Evolutionary conservation across 2,329 filamentous ascomycete genomes (phyloP), one percentile per base, ranked within the genome.

Genomic region (Aspergillus fischeri): DNA sequence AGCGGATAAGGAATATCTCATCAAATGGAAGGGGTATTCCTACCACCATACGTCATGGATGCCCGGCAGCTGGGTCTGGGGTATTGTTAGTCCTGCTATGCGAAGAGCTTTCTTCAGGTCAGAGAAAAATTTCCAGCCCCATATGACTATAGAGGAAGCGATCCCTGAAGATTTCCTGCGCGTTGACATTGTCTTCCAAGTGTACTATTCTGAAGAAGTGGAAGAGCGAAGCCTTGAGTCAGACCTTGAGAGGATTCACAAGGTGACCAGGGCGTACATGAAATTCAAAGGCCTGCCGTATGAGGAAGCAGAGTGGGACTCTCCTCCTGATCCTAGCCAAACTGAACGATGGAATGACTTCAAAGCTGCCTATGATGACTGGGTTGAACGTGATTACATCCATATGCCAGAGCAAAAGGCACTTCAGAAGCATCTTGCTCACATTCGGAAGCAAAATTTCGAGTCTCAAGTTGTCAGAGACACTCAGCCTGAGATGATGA

Each of bases 211-310:
- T 5, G 83, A 83, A 62, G 78, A 84, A 44, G 78, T 84, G 5
- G 58, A 61, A 28, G 75, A 84, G 10, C 81, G 82, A 32, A 86
- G 83, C 27, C 85, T 89, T 63, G 84, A 87, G 52, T 81, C 88
- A 17, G 91, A 94, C 66, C 79, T 91, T 59, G 82, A 82, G 41
- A 85, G 89, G 4, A 86, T 93, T 44, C 81, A 83, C 35, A 83
- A 91, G 63, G 85, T 99, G 24, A 81, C 85, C 51, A 83, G 86
- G 65, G 87, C 91, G 0, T 83, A 88, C 51, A 89, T 96, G 75
- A 99, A 99, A 71, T 97, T 92, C 73, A 91, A 95, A 73, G 94
- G 94, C 11, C 82, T 99, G 7, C 83, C 87, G 4, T 97, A 99
- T 68, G 91, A 96, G 61, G 92, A 97, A 58, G 84, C 86, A 0